Base-by-base conservation (phyloP, 2,329 filamentous ascomycete species). In the Arthroderma sp. region DNA sequence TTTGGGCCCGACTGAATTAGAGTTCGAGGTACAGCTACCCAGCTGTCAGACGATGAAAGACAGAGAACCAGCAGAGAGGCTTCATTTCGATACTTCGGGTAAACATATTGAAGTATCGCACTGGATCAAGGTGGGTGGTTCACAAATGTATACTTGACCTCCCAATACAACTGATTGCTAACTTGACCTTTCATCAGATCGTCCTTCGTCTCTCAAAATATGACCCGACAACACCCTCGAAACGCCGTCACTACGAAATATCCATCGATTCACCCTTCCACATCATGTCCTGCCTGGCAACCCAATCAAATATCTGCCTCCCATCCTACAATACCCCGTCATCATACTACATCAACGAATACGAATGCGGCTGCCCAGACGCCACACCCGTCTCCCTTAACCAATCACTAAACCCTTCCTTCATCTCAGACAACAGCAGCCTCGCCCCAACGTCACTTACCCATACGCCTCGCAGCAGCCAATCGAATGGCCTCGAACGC, bases 191-290 rank as follows among this genome's bases (percentile, higher is more conserved):
- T 42, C 15, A 37, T 28, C 50, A 89, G 85, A 86, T 94, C 57
- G 86, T 94, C 49, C 85, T 95, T 78, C 82, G 88, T 43, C 80
- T 95, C 39, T 94, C 87, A 29, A 86, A 86, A 54, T 70, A 83
- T 9, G 88, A 94, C 54, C 75, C 80, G 34, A 78, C 81, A 7
- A 84, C 94, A 55, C 80, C 86, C 0, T 71, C 70, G 1, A 88
- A 88, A 58, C 78, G 87, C 51, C 77, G 87, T 31, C 88, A 94
- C 59, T 95, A 94, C 54, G 88, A 95, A 63, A 94, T 94, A 56
- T 94, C 86, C 53, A 95, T 95, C 54, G 88, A 95, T 64, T 94
- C 87, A 1, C 88, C 88, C 1, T 89, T 95, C 59, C 89, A 89
- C 50, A 86, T 94, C 38, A 81, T 94, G 40, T 89, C 88, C 50